Evolutionary conservation across 331 rosid genomes (phyloP), one percentile per base, ranked within the genome.

Genomic region (Phaseolus coccineus): DNA sequence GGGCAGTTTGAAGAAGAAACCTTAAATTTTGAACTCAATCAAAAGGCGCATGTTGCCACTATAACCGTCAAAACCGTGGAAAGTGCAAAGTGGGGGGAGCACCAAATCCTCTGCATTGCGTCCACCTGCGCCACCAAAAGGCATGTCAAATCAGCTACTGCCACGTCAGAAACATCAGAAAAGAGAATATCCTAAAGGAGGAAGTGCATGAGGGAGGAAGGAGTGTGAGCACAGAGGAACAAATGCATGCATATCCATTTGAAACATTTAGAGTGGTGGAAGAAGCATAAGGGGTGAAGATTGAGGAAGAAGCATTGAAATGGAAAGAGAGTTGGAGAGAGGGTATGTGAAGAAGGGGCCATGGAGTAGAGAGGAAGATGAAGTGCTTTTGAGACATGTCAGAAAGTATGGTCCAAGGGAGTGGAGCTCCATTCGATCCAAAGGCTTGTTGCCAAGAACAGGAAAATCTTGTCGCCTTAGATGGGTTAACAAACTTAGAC

Each of bases 341-440:
- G 70, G 67, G 9, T 50, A 68, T 78, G 70, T 82, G 56, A 82
- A 82, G 78, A 85, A 85, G 11, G 96, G 97, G 24, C 92, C 96
- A 31, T 94, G 98, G 98, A 94, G 86, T 50, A 84, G 79, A 39
- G 97, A 93, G 47, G 97, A 91, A 84, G 97, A 91, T 55, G 91
- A 93, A 46, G 89, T 89, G 25, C 78, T 93, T 1, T 6, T 88
- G 12, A 85, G 75, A 72, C 96, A 93, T 76, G 96, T 93, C 5
- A 84, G 63, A 57, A 87, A 87, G 53, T 85, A 84, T 74, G 96
- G 97, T 14, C 89, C 97, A 0, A 82, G 90, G 27, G 97, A 93
- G 46, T 93, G 97, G 97, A 93, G 97, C 91, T 91, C 90, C 91
- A 91, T 93, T 93, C 97, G 91, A 87, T 91, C 97, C 91, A 93